phyloP scores from a whole-genome alignment of 1,139 yeast species.

The Blastobotrys niveus region DNA sequence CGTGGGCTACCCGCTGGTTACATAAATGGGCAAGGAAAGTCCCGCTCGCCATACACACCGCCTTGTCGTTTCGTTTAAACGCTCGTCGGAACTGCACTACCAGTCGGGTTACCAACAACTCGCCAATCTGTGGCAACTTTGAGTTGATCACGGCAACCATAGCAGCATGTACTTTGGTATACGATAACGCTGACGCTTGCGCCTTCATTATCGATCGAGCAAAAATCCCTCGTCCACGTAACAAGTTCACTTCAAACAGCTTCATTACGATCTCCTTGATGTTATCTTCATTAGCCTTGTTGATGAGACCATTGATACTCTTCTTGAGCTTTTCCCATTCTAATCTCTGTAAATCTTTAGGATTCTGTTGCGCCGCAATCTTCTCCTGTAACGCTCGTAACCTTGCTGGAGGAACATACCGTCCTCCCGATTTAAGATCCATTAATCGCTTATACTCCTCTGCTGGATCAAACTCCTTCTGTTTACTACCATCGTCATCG shows the following conservation, averaged over 20 bases:
- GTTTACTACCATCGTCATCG: slow-evolving; percentile 2
- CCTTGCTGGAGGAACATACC: slow-evolving; percentile 50
- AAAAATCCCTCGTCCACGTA: slow-evolving; percentile 57
- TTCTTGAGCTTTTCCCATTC: slow-evolving; percentile 53
- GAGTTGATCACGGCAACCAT: slow-evolving; percentile 58
- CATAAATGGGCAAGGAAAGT: slow-evolving; percentile 57
- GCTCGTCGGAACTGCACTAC: slow-evolving; percentile 55
- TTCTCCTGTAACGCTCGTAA: slow-evolving; percentile 42
- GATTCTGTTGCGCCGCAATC: slow-evolving; percentile 26
- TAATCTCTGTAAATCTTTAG: slow-evolving; percentile 43
- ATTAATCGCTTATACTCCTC: slow-evolving; percentile 38
- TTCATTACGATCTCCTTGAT: slow-evolving; percentile 45
- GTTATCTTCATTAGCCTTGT: slow-evolving; percentile 44
- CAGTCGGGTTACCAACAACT: slow-evolving; percentile 48
- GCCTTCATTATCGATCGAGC: slow-evolving; percentile 53
- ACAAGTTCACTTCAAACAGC: slow-evolving; percentile 50
- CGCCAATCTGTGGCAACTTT: slow-evolving; percentile 66
- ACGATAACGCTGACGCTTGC: slow-evolving; percentile 41
- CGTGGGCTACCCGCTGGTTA: slow-evolving; percentile 61
- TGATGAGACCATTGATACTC: slow-evolving; percentile 45
- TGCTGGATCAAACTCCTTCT: slow-evolving; percentile 26
- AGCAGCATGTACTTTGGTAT: slow-evolving; percentile 52
- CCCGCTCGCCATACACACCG: slow-evolving; percentile 40
- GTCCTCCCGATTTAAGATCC: slow-evolving; percentile 42
- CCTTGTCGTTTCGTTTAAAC: slow-evolving; percentile 46